Percentiles rank a stretch among this genome's conserved stretches.
Evolutionary conservation across 495 filamentous ascomycete genomes (phyloP).

Genomic region (Bryoglossum gracile): DNA sequence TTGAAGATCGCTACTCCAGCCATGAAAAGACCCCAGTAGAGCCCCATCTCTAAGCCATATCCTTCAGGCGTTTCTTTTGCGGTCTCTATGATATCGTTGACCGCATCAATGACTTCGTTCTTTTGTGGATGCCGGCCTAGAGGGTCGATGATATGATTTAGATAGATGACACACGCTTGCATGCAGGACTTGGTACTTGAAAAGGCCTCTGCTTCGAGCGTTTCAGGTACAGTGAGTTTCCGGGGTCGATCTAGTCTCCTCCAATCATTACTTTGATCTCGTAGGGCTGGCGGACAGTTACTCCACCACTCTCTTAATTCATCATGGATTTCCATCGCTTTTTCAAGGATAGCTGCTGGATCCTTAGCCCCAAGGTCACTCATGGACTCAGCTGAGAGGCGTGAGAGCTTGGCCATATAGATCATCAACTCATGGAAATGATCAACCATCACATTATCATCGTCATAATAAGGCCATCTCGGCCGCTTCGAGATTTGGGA

Average conservation of each 20-base stretch:
- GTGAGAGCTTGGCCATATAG: constrained; percentile 19
- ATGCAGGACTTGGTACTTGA: constrained; percentile 21
- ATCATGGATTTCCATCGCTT: constrained; percentile 8
- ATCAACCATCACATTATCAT: constrained; percentile 9
- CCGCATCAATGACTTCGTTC: constrained; percentile 14
- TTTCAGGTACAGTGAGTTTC: constrained; percentile 22
- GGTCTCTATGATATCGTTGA: constrained; percentile 19
- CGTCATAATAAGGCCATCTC: constrained; percentile 15
- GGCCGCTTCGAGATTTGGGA: background rate
- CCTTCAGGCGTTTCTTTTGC: constrained; percentile 21
- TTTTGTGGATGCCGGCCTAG: constrained; percentile 8
- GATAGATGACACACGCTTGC: constrained; percentile 21
- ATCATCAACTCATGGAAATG: constrained; percentile 22
- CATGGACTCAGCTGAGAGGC: constrained; percentile 19
- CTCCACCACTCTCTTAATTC: constrained; percentile 17
- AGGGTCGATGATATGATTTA: constrained; percentile 21
- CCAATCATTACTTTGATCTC: constrained; percentile 21
- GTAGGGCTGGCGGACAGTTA: constrained; percentile 9
- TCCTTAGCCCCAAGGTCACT: constrained; percentile 5
- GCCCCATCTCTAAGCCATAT: constrained; percentile 22
- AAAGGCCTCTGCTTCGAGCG: constrained; percentile 19
- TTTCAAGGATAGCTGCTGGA: constrained; percentile 11
- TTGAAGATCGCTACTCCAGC: constrained; percentile 22
- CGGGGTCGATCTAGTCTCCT: constrained; percentile 15
- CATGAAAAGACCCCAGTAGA: constrained; percentile 24